Conservation (phyloP, 1,139 yeast genomes). For the Pichia sp. region DNA sequence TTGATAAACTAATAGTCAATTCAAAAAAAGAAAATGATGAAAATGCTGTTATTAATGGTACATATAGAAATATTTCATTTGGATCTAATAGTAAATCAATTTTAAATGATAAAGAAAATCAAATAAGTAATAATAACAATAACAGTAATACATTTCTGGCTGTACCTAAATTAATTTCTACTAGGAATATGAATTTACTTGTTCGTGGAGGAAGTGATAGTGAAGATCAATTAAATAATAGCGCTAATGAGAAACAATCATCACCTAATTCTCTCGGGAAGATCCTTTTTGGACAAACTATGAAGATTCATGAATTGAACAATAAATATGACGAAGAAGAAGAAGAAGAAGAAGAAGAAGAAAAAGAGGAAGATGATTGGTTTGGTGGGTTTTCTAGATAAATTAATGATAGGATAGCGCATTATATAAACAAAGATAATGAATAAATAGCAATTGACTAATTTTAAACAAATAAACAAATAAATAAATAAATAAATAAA, state of each 20-base stretch:
- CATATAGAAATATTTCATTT: slow-evolving; percentile 15
- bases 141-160: background rate
- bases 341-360: background rate
- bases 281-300: background rate
- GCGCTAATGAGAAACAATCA: too few relatives aligned
- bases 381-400: slow-evolving; percentile 19
- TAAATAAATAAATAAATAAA: too few relatives aligned
- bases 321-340: slow-evolving; percentile 1
- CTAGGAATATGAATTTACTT: slow-evolving; percentile 7
- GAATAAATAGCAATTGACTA: too few relatives aligned
- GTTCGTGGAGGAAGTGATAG: slow-evolving; percentile 9
- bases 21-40: background rate
- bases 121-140: background rate
- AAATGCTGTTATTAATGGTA: slow-evolving; percentile 16
- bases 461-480: too few relatives aligned
- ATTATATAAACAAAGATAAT: too few relatives aligned
- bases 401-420: background rate
- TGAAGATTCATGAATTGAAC: background rate
- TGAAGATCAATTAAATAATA: background rate
- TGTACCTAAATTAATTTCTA: slow-evolving; percentile 13
- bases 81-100: slow-evolving; percentile 3
- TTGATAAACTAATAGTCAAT: background rate
- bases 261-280: background rate
- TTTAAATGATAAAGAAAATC: background rate
- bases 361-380: slow-evolving; percentile 11